Conservation (phyloP, 352 stramenopile species). For the Globisporangium viniferum region DNA sequence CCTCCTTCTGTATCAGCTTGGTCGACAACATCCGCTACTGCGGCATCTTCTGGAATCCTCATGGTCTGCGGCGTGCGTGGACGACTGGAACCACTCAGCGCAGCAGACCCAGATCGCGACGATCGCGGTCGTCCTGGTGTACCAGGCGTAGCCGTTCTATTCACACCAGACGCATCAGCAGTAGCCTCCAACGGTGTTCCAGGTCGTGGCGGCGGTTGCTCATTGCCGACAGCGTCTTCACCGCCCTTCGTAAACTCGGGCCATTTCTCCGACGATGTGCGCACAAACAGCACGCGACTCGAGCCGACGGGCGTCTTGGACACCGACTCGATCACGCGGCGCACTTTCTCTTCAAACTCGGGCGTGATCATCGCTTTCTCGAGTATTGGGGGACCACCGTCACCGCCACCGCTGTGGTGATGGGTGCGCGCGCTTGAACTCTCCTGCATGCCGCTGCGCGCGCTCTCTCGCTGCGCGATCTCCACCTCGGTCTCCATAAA, state of each 20-base stretch:
- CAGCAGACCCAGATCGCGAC: constrained; percentile 5
- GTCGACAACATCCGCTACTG: background rate
- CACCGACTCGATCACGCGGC: constrained; percentile 38
- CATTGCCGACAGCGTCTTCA: background rate
- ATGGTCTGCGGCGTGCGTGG: background rate
- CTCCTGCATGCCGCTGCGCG: background rate
- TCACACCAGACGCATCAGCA: background rate
- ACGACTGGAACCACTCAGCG: background rate
- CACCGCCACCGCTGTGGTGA: background rate
- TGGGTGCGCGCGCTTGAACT: background rate
- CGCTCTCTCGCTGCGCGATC: background rate
- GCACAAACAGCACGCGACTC: constrained; percentile 40
- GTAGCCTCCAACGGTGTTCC: background rate
- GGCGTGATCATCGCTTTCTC: constrained; percentile 24
- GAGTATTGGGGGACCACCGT: too few relatives aligned
- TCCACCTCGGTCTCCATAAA: background rate
- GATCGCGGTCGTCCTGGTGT: background rate
- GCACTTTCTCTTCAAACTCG: constrained; percentile 56
- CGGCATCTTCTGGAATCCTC: background rate
- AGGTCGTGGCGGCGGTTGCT: constrained; percentile 8
- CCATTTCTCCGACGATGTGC: constrained; percentile 30
- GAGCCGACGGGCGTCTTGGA: constrained; percentile 44
- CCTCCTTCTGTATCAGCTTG: background rate
- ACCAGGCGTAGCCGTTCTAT: background rate
- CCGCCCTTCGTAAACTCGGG: background rate